Conservation (phyloP, 805 yeast species). For the Kuraishia hungarica region DNA sequence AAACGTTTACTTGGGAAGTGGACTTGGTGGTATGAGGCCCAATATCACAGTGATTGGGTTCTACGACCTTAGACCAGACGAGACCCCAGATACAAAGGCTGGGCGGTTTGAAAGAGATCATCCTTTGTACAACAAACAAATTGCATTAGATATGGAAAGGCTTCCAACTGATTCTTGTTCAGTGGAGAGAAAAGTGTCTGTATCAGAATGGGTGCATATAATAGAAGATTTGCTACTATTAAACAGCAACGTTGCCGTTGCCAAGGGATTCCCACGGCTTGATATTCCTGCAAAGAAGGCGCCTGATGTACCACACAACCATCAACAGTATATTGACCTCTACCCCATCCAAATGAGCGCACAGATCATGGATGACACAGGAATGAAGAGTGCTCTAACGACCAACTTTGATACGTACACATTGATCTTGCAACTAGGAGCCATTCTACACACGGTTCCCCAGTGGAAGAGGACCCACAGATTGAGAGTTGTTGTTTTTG, state of each 20-base stretch:
- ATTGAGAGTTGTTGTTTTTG: constrained; percentile 82
- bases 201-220: constrained; percentile 84
- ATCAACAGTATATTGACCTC: constrained; percentile 63
- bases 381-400: constrained; percentile 59
- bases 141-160: constrained; percentile 10
- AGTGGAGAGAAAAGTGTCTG: constrained; percentile 57
- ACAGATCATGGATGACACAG: constrained; percentile 55
- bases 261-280: constrained; percentile 72
- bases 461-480: constrained; percentile 78
- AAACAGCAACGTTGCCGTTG: constrained; percentile 90
- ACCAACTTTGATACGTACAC: constrained; percentile 96
- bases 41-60: constrained; percentile 91
- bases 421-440: constrained; percentile 86
- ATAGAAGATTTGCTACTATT: constrained; percentile 83
- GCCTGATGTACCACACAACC: constrained; percentile 17
- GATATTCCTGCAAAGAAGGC: constrained; percentile 48
- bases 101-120: constrained; percentile 16
- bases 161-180: constrained; percentile 63
- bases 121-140: constrained; percentile 15
- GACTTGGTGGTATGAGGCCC: constrained; percentile 98
- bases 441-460: constrained; percentile 86
- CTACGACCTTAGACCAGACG: constrained; percentile 44
- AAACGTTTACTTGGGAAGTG: constrained; percentile 86
- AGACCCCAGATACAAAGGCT: constrained; percentile 4
- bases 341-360: constrained; percentile 98